Base-by-base conservation (phyloP, 495 filamentous ascomycete species). In the Neurospora sp. region DNA sequence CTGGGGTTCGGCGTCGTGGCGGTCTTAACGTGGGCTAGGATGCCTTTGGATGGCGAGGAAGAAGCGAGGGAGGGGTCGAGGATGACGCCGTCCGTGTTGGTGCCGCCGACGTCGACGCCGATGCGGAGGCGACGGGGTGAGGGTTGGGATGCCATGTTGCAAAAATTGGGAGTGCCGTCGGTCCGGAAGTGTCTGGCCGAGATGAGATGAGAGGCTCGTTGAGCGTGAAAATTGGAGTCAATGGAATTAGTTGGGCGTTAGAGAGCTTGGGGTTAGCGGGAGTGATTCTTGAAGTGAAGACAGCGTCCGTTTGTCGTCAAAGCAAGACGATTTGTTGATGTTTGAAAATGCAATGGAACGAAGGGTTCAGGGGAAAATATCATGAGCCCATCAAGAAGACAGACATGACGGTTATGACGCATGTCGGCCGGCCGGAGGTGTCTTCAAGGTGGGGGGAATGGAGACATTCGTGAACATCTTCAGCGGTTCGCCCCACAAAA, bases 71-170 rank as follows among this genome's bases (percentile, higher is more conserved):
- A 81, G 54, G 84, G 85, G 74, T 91, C 85, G 69, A 91, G 81
- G 44, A 89, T 81, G 10, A 88, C 89, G 35, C 85, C 87, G 74
- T 91, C 89, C 3, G 89, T 91, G 74, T 91, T 91, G 49, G 89
- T 90, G 39, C 89, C 87, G 69, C 85, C 85, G 11, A 87, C 85
- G 72, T 87, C 83, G 71, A 85, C 80, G 39, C 83, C 83, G 70
- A 85, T 85, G 75, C 83, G 80, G 60, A 84, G 76, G 11, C 74
- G 75, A 14, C 39, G 44, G 46, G 40, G 1, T 23, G 16, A n/a
- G 16, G 31, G 18, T 60, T 44, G 20, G 39, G 44, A 38, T 39
- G 14, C 12, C 71, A 72, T 72, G 40, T 38, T 72, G 41, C 39
- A 12, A 41, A 10, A 18, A 18, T 37, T 37, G 35, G 0, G 35